phyloP scores from a whole-genome alignment of 148 eudicot genomes.

The Heliamphora exappendiculata region DNA sequence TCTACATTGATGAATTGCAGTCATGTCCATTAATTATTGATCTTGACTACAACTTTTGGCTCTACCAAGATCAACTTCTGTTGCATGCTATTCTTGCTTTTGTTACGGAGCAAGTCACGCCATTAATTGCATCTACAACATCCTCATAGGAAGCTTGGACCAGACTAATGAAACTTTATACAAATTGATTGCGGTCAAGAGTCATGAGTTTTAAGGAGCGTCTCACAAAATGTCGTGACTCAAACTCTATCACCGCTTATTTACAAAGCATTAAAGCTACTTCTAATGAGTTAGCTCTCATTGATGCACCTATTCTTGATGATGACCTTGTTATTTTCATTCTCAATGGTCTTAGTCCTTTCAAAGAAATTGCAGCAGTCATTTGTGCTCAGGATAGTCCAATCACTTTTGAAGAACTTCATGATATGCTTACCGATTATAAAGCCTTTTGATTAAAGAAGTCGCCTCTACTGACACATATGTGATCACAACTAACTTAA shows the following conservation, averaged over 20 bases:
- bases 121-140: not conserved
- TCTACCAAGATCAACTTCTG: too few relatives aligned
- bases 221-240: not conserved
- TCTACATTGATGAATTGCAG: too few relatives aligned
- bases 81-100: not conserved
- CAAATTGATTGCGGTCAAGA: not conserved
- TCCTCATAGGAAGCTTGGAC: not conserved
- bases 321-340: not conserved
- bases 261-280: not conserved
- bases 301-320: not conserved
- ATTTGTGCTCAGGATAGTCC: not conserved
- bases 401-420: not conserved
- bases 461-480: too few relatives aligned
- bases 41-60: too few relatives aligned
- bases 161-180: not conserved
- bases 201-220: not conserved
- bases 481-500: not conserved
- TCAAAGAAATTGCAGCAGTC: not conserved
- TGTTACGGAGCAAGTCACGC: not conserved
- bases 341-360: not conserved
- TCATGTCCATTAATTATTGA: too few relatives aligned
- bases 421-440: not conserved
- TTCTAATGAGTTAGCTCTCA: not conserved
- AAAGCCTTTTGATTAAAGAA: not conserved
- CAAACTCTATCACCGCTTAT: not conserved